These are phyloP conservation scores for Groenewaldozyma tartarivorans DNA, from an alignment of 805 yeast species.

Conservation along the genomic window DNA sequence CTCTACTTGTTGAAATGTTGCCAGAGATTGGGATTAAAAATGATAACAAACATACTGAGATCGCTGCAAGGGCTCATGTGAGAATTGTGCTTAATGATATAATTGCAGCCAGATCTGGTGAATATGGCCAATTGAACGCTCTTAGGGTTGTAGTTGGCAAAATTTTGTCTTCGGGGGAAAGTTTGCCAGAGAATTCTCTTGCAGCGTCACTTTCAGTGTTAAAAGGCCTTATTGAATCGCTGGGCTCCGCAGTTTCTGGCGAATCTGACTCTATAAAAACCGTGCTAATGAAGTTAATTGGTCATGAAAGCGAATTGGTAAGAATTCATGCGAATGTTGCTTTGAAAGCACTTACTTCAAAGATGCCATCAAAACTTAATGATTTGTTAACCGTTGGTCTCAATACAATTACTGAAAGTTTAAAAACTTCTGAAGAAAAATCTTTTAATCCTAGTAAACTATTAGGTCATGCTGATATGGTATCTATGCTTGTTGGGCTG, in stretches of 20 bases:
- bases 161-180: slow-evolving; percentile 17
- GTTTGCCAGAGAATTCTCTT: slow-evolving; percentile 16
- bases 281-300: slow-evolving; percentile 9
- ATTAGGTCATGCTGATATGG: slow-evolving; percentile 23
- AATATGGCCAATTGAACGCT: slow-evolving; percentile 21
- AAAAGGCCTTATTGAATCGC: slow-evolving; percentile 14
- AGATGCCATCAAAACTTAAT: slow-evolving; percentile 17
- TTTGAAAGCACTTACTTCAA: slow-evolving; percentile 10
- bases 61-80: slow-evolving; percentile 19
- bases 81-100: slow-evolving; percentile 19
- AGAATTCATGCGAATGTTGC: slow-evolving; percentile 10
- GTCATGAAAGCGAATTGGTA: slow-evolving; percentile 14
- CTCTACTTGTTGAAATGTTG: slow-evolving; percentile 15
- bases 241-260: slow-evolving; percentile 25
- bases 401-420: slow-evolving; percentile 16
- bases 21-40: slow-evolving; percentile 10
- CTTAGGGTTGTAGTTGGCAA: slow-evolving; percentile 16
- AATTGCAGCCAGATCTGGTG: slow-evolving; percentile 24
- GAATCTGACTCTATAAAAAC: slow-evolving; percentile 10
- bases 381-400: slow-evolving; percentile 16
- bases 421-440: slow-evolving; percentile 14
- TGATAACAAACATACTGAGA: slow-evolving; percentile 9
- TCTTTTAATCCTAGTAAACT: slow-evolving; percentile 12
- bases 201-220: slow-evolving; percentile 16
- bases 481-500: slow-evolving; percentile 22